Evolutionary conservation across 2,329 filamentous ascomycete species (phyloP), one percentile per base, ranked within the genome.

Genomic region (Fusarium sp.): DNA sequence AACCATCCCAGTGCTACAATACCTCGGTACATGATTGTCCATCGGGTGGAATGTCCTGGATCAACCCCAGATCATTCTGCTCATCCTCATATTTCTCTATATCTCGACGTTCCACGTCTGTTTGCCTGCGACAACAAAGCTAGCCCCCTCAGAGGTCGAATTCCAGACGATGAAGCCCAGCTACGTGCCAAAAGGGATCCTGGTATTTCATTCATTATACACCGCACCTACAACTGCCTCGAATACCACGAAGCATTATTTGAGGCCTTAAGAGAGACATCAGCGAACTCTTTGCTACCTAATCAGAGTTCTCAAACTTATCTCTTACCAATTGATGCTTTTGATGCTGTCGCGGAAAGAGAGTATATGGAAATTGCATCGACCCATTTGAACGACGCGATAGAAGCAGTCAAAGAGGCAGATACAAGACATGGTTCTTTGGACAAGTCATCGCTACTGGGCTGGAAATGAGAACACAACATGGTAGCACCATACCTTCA

Each of bases 221-320:
- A 37, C 3, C 34, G 34, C 6, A 37, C 18, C 6, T 37, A 37
- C 18, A n/a, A 37, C 34, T 37, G 34, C 0, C 34, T 37, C 1
- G 34, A 37, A 11, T 37, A 37, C 34, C 34, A 37, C 18, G 0
- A 1, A 0, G 10, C 18, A n/a, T 37, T n/a, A 37, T 37, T 37
- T 0, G 18, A n/a, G 0, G 18, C 10, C 34, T 37, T 12, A 12
- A 10, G 18, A n/a, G 34, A n/a, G 34, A 37, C 10, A 37, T 37
- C 18, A 2, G 18, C 7, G 18, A 3, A 12, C 34, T 18, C 16
- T 18, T 10, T 10, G 32, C 16, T 1, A 18, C 18, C 18, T 12
- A 5, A 2, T 7, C 34, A 6, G 3, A 4, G 1, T n/a, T 37
- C 2, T 1, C 5, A 2, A 11, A n/a, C 0, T 7, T 7, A 4